A percentile compares a stretch with the other conserved stretches of the same genome.
These are phyloP conservation scores for Erythrophleum ivorense DNA, from an alignment of 331 rosid genomes.

Conservation along the genomic window DNA sequence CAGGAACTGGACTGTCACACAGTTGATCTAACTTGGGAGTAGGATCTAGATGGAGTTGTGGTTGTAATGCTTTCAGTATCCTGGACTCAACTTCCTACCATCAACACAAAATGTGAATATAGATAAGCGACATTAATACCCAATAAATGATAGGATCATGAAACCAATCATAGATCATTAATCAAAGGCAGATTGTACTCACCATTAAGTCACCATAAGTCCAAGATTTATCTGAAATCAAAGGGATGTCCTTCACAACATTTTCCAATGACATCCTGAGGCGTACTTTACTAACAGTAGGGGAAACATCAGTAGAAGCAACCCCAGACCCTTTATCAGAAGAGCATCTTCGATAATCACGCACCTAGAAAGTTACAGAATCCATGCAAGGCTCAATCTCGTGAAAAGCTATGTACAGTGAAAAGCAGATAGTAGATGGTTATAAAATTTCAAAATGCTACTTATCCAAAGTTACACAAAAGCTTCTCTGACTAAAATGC, in stretches of 20 bases:
- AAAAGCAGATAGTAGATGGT: slow-evolving; percentile 22
- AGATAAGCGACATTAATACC: slow-evolving; percentile 35
- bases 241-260: slow-evolving; percentile 96
- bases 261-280: slow-evolving; percentile 95
- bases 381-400: slow-evolving; percentile 33
- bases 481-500: neutral
- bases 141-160: slow-evolving; percentile 35
- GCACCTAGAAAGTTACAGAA: slow-evolving; percentile 60
- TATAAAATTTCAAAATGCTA: slow-evolving; percentile 22
- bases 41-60: slow-evolving; percentile 86
- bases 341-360: slow-evolving; percentile 81
- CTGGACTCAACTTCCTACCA: slow-evolving; percentile 87
- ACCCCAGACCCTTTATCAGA: slow-evolving; percentile 63
- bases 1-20: slow-evolving; percentile 61
- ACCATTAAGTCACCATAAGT: slow-evolving; percentile 98
- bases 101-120: slow-evolving; percentile 33
- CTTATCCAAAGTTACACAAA: neutral
- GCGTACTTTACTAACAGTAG: slow-evolving; percentile 65
- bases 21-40: slow-evolving; percentile 81
- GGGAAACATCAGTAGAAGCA: slow-evolving; percentile 54
- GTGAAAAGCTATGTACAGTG: slow-evolving; percentile 27
- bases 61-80: slow-evolving; percentile 85
- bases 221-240: slow-evolving; percentile 87
- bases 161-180: slow-evolving; percentile 24
- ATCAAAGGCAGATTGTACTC: slow-evolving; percentile 39